These are phyloP conservation scores for Abrus precatorius DNA, from an alignment of 306 rosid species.

Conservation along the genomic window DNA sequence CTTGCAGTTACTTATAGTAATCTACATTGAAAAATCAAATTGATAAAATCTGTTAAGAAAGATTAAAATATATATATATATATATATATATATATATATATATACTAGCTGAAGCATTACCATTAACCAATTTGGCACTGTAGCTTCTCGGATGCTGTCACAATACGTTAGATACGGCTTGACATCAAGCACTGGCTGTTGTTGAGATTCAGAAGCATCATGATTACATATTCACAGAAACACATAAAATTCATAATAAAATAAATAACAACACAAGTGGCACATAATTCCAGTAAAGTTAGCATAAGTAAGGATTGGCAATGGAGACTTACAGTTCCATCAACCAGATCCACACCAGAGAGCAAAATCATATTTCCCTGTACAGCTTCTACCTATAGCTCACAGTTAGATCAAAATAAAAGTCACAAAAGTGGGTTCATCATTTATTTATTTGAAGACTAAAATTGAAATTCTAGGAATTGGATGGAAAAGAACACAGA, in stretches of 20 bases:
- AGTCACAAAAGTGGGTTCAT: conserved; percentile 18
- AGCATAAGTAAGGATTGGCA: conserved; percentile 42
- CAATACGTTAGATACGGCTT: conserved; percentile 93
- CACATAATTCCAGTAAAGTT: conserved; percentile 6
- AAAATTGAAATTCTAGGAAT: conserved; percentile 18
- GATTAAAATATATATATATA: too few relatives aligned
- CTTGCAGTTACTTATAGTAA: conserved; percentile 1
- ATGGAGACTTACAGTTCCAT: conserved; percentile 83
- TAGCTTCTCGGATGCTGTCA: conserved; percentile 79
- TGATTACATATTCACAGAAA: conserved; percentile 31
- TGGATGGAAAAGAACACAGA: conserved; percentile 20
- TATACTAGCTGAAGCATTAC: conserved; percentile 55
- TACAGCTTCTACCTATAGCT: conserved; percentile 81
- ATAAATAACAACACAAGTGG: conserved; percentile 25
- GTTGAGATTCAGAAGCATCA: conserved; percentile 47
- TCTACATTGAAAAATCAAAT: conserved; percentile 10
- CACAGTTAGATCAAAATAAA: conserved; percentile 31
- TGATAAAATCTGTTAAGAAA: conserved; percentile 3
- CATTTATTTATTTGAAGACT: conserved; percentile 27
- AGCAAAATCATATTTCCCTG: conserved; percentile 79
- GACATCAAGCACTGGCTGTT: conserved; percentile 92
- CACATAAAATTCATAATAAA: conserved; percentile 28
- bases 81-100: too few relatives aligned
- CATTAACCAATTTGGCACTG: conserved; percentile 81
- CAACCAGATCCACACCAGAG: conserved; percentile 95